These are phyloP conservation scores for Globisporangium alternatum DNA, from an alignment of 352 stramenopile species.

Conservation along the genomic window DNA sequence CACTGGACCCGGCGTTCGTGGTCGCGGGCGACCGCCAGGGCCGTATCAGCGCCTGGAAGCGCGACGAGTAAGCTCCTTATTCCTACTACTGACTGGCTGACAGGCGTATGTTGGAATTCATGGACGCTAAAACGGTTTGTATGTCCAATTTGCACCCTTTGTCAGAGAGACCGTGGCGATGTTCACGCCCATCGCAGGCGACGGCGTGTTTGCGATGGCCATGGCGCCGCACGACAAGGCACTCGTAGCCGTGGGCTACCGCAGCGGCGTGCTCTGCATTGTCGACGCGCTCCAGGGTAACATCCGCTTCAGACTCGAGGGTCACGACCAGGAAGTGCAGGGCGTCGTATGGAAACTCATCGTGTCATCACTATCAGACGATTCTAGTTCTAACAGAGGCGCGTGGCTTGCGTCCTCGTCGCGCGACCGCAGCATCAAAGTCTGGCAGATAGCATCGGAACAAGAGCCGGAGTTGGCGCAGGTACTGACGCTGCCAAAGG, in stretches of 20 bases:
- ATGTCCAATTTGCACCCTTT: background rate
- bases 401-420: conserved; percentile 63
- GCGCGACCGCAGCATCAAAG: conserved; percentile 64
- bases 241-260: conserved; percentile 67
- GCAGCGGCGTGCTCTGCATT: conserved; percentile 65
- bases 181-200: conserved; percentile 46
- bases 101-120: background rate
- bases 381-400: background rate
- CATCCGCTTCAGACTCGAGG: conserved; percentile 43
- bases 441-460: conserved; percentile 32
- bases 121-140: background rate
- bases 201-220: conserved; percentile 55
- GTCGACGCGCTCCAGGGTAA: conserved; percentile 33
- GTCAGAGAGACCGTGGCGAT: conserved; percentile 37
- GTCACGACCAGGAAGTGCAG: conserved; percentile 77
- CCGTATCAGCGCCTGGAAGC: conserved; percentile 51
- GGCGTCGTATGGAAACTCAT: conserved; percentile 36
- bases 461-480: conserved; percentile 26
- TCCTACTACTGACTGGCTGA: background rate
- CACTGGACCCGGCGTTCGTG: conserved; percentile 39
- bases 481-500: conserved; percentile 47
- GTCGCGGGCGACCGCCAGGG: conserved; percentile 64
- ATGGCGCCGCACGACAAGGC: conserved; percentile 45
- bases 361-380: background rate
- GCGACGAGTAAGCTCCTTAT: conserved; percentile 40